Evolutionary conservation across 345 rosid species (phyloP).

Genomic region (Populus euphratica): DNA sequence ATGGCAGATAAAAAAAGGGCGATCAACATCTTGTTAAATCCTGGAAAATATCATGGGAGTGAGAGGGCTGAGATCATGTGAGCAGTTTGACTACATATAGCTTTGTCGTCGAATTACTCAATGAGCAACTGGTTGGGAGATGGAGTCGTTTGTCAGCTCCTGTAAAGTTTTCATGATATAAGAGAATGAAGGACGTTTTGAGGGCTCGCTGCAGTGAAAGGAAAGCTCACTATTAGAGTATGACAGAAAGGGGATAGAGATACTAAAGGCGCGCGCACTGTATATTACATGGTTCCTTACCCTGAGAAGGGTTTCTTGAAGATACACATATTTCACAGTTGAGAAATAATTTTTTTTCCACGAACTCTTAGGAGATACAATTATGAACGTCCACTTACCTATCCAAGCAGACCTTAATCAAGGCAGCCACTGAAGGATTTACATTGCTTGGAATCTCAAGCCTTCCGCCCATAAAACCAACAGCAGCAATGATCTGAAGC

Average conservation of each 20-base stretch:
- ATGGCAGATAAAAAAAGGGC: background rate
- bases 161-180: conserved; percentile 14
- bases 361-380: background rate
- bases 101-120: background rate
- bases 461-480: conserved; percentile 19
- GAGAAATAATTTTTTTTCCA: background rate
- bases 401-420: conserved; percentile 19
- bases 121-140: conserved; percentile 2
- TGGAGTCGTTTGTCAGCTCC: background rate
- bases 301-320: background rate
- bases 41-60: background rate
- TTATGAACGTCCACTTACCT: conserved; percentile 9
- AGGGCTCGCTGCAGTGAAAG: conserved; percentile 19
- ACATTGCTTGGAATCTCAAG: conserved; percentile 22
- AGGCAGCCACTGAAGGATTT: conserved; percentile 25
- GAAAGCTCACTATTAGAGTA: too few species aligned
- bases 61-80: background rate
- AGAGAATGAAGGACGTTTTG: conserved; percentile 18
- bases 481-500: conserved; percentile 21
- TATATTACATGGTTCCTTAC: background rate
- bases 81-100: background rate
- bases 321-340: background rate
- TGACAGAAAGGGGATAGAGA: too few species aligned
- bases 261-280: background rate
- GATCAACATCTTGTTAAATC: background rate